Percentiles rank a stretch among this genome's conserved stretches.
These are phyloP conservation scores for Clavariopsis aquatica DNA, from an alignment of 495 filamentous ascomycete genomes.

Conservation along the genomic window DNA sequence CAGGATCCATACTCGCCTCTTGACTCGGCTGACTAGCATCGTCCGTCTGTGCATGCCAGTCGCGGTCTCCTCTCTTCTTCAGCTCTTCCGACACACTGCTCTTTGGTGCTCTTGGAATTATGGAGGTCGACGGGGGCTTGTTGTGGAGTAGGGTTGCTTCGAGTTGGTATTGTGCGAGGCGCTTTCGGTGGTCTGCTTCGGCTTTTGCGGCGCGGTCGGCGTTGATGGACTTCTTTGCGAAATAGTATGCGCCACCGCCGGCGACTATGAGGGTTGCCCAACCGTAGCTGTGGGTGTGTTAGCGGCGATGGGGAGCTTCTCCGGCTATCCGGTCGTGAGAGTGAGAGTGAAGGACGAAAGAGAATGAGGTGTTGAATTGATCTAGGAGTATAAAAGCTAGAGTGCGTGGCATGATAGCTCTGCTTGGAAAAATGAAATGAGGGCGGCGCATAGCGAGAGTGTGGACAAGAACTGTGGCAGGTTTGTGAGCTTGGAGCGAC, in stretches of 20 bases:
- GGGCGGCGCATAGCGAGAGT: neutral
- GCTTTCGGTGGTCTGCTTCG: constrained; percentile 54
- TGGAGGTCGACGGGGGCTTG: constrained; percentile 1
- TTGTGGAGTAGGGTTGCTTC: constrained; percentile 18
- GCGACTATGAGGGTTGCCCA: constrained; percentile 84
- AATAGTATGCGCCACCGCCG: constrained; percentile 92
- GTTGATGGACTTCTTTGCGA: constrained; percentile 92
- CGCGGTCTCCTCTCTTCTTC: constrained; percentile 12
- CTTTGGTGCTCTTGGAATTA: neutral
- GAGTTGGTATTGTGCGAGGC: constrained; percentile 27
- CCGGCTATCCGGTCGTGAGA: neutral
- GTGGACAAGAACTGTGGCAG: neutral
- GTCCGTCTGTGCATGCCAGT: constrained; percentile 47
- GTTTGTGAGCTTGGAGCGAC: constrained; percentile 18
- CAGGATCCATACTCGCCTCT: constrained; percentile 79
- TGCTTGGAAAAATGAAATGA: neutral
- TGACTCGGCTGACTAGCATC: constrained; percentile 72
- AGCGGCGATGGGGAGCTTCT: too few relatives aligned
- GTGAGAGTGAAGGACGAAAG: too few relatives aligned
- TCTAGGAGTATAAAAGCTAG: neutral
- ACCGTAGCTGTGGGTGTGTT: constrained; percentile 51
- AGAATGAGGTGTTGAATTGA: neutral
- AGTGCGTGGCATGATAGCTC: too few relatives aligned
- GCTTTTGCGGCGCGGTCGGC: constrained; percentile 75
- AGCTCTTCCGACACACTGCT: neutral